Base-by-base conservation (phyloP, 140 eudicot species). In the Senecio squalidus region DNA sequence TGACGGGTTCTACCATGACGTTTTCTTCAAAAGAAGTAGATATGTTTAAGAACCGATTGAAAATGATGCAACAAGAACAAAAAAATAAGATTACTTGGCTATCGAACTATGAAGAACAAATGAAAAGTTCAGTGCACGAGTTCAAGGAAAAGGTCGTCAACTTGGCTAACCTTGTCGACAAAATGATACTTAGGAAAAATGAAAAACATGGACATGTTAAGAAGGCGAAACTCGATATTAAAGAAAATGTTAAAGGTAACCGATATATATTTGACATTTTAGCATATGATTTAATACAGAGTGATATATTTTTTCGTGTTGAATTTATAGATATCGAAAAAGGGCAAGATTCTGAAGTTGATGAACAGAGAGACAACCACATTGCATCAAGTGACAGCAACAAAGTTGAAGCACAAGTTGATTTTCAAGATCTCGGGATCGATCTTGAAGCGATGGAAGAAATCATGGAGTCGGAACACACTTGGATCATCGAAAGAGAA, bases 51-150 rank as follows among this genome's bases (percentile, higher is more conserved):
- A 36, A 10, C 31, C 40, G 5, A 4, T 45, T 56, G 30, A 5
- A 30, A 44, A 24, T 16, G 9, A 45, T 68, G 33, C 58, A 57
- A 9, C 66, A 46, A 24, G 29, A 58, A 10, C 67, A 68, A 57
- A 46, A 47, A 30, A 46, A 36, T 18, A 57, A 23, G 41, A 47
- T 46, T 31, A 57, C 6, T 3, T 34, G 10, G 46, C 5, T 68
- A 36, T 68, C 51, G 5, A 56, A 34, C 30, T 57, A 46, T 4
- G 33, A 68, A 57, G 52, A 57, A 58, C 60, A 58, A 46, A 45
- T 68, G 11, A 68, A 47, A 25, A 58, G 8, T 18, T 33, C 17
- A 2, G 31, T 47, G 15, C 16, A 33, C 6, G 60, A 48, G 44
- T 36, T 47, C 18, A 58, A 68, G 24, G 52, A 68, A 53, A 33